Conservation (phyloP, 306 rosid species). For the Vigna radiata region DNA sequence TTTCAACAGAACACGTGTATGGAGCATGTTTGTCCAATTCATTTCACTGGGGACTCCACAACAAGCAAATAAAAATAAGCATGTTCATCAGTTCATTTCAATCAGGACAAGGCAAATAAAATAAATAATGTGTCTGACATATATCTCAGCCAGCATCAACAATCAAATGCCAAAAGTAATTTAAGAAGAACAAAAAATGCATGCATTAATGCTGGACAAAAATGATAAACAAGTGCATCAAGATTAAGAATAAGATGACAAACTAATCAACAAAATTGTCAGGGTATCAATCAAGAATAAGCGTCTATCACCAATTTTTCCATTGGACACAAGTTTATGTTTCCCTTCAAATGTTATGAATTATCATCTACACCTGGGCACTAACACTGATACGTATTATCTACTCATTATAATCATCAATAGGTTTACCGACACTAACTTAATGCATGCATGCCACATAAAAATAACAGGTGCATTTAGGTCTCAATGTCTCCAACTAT, state of each 20-base stretch:
- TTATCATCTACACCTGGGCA: too few species aligned
- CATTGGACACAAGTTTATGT: too few species aligned
- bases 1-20: not conserved
- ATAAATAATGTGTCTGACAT: not conserved
- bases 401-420: not conserved
- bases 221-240: constrained; percentile 32
- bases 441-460: not conserved
- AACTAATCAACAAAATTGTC: constrained; percentile 35
- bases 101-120: not conserved
- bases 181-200: not conserved
- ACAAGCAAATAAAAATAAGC: not conserved
- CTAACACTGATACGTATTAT: too few species aligned
- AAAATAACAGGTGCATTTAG: constrained; percentile 29
- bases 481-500: constrained; percentile 2
- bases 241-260: constrained; percentile 22
- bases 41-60: not conserved
- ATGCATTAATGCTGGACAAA: constrained; percentile 7
- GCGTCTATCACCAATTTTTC: too few species aligned
- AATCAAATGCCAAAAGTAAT: not conserved
- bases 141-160: constrained; percentile 13
- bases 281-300: constrained; percentile 9
- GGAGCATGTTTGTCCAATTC: not conserved
- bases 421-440: not conserved
- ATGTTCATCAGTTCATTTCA: not conserved
- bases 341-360: too few species aligned